A percentile compares a stretch with the other conserved stretches of the same genome.
phyloP scores from a whole-genome alignment of 441 rosid species.

The Mallotus japonicus region DNA sequence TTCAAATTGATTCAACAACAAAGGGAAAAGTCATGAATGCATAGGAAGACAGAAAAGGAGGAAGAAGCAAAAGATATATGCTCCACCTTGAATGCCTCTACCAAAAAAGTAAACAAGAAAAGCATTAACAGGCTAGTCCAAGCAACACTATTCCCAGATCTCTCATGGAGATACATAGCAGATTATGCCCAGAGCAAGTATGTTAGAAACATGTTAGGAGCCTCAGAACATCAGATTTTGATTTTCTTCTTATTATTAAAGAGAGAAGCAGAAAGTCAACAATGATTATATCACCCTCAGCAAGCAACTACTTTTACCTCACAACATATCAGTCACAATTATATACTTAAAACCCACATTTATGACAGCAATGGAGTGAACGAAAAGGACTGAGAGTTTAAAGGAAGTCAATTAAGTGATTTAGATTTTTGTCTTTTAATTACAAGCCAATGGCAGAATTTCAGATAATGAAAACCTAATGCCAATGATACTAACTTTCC shows the following conservation, averaged over 20 bases:
- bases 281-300: not conserved
- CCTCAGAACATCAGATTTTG: too few species aligned
- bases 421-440: not conserved
- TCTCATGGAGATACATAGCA: not conserved
- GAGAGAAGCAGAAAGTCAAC: not conserved
- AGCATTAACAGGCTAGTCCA: not conserved
- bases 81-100: too few species aligned
- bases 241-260: not conserved
- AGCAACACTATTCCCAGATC: not conserved
- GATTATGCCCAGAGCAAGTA: not conserved
- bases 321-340: not conserved
- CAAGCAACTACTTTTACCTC: not conserved
- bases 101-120: not conserved
- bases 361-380: not conserved
- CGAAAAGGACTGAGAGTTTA: not conserved
- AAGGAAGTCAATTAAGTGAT: not conserved
- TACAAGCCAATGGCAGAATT: not conserved
- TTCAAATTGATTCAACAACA: not conserved
- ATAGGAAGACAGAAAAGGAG: too few species aligned
- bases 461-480: not conserved
- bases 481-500: not conserved
- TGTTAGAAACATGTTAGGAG: too few species aligned
- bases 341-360: not conserved
- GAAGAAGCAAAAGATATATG: too few species aligned
- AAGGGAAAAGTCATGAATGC: not conserved